Evolutionary conservation across 345 rosid genomes (phyloP).

Genomic region (Acer negundo): DNA sequence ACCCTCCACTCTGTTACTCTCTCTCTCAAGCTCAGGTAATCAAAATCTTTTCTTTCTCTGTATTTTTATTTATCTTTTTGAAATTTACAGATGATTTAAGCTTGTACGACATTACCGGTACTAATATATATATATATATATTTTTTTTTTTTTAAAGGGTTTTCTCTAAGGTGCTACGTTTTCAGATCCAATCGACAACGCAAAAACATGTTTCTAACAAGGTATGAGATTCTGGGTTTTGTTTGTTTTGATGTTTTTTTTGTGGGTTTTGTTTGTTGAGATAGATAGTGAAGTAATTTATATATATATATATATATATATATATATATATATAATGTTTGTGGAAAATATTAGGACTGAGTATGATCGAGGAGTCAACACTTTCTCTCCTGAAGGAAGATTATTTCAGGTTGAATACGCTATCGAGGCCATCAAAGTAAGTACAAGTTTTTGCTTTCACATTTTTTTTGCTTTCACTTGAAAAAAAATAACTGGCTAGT

Average conservation of each 20-base stretch:
- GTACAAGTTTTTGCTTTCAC: background rate
- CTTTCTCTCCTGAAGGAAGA: conserved; percentile 97
- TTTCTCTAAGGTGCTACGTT: conserved; percentile 18
- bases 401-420: conserved; percentile 98
- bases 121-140: no score
- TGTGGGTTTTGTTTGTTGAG: background rate
- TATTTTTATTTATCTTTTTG: background rate
- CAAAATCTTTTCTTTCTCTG: background rate
- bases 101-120: background rate
- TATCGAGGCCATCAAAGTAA: conserved; percentile 97
- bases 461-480: background rate
- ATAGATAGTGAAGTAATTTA: background rate
- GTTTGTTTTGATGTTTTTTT: background rate
- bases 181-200: conserved; percentile 27
- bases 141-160: background rate
- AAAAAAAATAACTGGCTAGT: background rate
- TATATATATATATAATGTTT: no score
- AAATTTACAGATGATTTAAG: background rate
- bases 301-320: no score
- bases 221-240: conserved; percentile 36
- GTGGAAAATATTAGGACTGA: conserved; percentile 62
- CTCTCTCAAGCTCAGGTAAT: conserved; percentile 8
- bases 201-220: conserved; percentile 66
- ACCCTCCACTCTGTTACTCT: background rate
- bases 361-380: conserved; percentile 99